phyloP scores from a whole-genome alignment of 768 basidiomycete genomes.

The Trametes sanguinea region DNA sequence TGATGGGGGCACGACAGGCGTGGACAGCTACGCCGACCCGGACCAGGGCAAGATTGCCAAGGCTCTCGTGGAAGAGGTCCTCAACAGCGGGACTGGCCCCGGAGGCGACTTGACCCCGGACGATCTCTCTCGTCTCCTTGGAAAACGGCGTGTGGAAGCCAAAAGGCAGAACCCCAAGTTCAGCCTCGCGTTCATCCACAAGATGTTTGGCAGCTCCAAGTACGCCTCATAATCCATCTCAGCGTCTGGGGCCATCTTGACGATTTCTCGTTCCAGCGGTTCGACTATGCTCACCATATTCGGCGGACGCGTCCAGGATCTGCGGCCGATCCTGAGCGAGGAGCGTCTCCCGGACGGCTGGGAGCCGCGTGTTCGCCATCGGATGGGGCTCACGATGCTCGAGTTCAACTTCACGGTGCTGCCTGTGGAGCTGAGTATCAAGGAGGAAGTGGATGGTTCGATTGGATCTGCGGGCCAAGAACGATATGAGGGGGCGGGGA shows the following conservation, averaged over 20 bases:
- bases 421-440: conserved; percentile 34
- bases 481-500: background rate
- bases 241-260: background rate
- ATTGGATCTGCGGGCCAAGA: conserved; percentile 7
- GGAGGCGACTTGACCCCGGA: conserved; percentile 46
- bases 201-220: conserved; percentile 69
- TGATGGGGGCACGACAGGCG: conserved; percentile 41
- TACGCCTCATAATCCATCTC: conserved; percentile 35
- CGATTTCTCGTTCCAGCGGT: conserved; percentile 41
- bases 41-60: conserved; percentile 58
- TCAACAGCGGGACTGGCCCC: conserved; percentile 61
- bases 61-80: conserved; percentile 52
- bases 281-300: conserved; percentile 67
- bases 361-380: conserved; percentile 61
- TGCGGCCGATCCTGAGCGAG: conserved; percentile 57
- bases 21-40: conserved; percentile 47
- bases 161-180: conserved; percentile 57
- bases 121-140: conserved; percentile 58
- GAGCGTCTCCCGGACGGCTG: conserved; percentile 73
- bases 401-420: conserved; percentile 48
- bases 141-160: conserved; percentile 66
- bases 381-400: conserved; percentile 59
- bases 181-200: conserved; percentile 52
- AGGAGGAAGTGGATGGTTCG: conserved; percentile 30
- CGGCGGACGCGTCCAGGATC: conserved; percentile 59